Evolutionary conservation across 805 yeast species (phyloP), one percentile per base, ranked within the genome.

Genomic region (Candida coleopterorum): DNA sequence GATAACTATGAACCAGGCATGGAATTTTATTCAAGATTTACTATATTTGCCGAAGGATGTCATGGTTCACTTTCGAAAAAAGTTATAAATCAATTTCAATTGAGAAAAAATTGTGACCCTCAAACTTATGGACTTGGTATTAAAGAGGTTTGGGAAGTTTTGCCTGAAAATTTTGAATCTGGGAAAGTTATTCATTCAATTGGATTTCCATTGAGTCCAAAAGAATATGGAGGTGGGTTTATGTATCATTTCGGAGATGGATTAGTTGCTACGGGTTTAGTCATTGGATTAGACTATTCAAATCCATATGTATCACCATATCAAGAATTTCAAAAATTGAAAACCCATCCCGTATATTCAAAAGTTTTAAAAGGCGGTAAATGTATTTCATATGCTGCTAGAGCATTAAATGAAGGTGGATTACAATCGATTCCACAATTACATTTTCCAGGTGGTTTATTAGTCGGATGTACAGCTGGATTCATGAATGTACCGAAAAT

Each of bases 381-480:
- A 53, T 93, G 97, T 61, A 73, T 93, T 14, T 80, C 95, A 3
- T 93, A 93, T 52, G 98, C 86, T 12, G 98, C 98, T 4, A 75
- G 98, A 49, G 96, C 97, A 1, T 74, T 93, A 48, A 93, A 90
- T 59, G 99, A 93, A 64, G 99, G 99, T 44, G 99, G 99, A 1
- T 73, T 70, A 48, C 99, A 93, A 66, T 81, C 95, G 25, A 84
- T 93, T 35, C 99, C 99, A 17, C 76, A 81, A 54, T 70, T 93
- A 38, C 68, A 81, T 46, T 93, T 93, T 74, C 97, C 97, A 2
- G 99, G 99, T 34, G 99, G 98, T 36, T 81, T 88, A 7, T 64
- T 93, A 20, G 90, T 93, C 26, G 99, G 99, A 22, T 93, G 95
- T 39, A 69, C 94, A 39, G 98, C 98, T 3, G 98, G 98, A 1